Evolutionary conservation across 805 yeast genomes (phyloP).

Genomic region (Cephaloascus fragrans): DNA sequence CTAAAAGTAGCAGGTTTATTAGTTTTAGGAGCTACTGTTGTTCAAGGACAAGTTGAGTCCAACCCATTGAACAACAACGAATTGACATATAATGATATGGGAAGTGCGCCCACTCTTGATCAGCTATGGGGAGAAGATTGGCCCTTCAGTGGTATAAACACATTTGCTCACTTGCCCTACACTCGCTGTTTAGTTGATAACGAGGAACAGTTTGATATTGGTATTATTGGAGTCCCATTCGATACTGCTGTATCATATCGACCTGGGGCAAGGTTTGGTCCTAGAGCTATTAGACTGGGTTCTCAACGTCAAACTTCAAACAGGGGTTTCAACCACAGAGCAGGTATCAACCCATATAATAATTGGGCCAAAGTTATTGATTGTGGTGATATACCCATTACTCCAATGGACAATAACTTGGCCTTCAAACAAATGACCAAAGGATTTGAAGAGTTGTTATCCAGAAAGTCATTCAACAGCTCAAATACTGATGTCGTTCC

Average conservation of each 20-base stretch:
- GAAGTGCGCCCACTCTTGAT: conserved; percentile 29
- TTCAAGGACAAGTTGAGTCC: background rate
- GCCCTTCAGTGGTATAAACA: conserved; percentile 60
- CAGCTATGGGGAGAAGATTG: conserved; percentile 67
- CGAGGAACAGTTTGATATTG: conserved; percentile 50
- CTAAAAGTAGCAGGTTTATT: background rate
- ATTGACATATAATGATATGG: conserved; percentile 1
- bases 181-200: conserved; percentile 46
- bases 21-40: background rate
- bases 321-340: conserved; percentile 64
- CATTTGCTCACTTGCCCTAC: conserved; percentile 67
- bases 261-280: conserved; percentile 81
- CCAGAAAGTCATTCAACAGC: conserved; percentile 15
- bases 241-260: conserved; percentile 76
- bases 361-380: conserved; percentile 41
- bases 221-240: conserved; percentile 70
- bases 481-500: conserved; percentile 14
- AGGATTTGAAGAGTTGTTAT: conserved; percentile 45
- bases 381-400: conserved; percentile 49
- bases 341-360: conserved; percentile 42
- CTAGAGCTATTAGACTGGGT: conserved; percentile 57
- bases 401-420: conserved; percentile 48
- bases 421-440: conserved; percentile 45
- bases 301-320: conserved; percentile 61
- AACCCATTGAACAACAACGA: background rate